These are phyloP conservation scores for Trypanosoma mega DNA, from an alignment of 208 protist species.

Conservation along the genomic window DNA sequence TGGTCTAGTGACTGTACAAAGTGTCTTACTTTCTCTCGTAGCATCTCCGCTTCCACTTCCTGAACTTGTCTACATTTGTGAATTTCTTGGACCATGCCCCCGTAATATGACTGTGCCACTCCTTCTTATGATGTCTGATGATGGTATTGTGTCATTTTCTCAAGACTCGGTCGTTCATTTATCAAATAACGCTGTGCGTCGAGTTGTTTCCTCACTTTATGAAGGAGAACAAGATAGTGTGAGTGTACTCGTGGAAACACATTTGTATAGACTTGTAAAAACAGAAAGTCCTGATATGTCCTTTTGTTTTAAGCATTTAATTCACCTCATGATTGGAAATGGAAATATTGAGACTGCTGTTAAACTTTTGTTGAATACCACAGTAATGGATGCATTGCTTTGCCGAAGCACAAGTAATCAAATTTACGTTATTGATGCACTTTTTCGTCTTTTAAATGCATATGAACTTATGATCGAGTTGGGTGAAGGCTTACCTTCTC, in stretches of 20 bases:
- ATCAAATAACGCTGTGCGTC: constrained; percentile 37
- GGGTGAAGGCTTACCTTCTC: constrained; percentile 5
- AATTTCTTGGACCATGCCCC: constrained; percentile 66
- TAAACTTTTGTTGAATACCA: constrained; percentile 47
- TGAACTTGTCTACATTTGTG: constrained; percentile 75
- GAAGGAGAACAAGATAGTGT: constrained; percentile 46
- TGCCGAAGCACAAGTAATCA: constrained; percentile 24
- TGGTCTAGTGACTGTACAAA: constrained; percentile 47
- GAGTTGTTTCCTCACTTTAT: constrained; percentile 43
- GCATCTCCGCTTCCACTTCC: constrained; percentile 54
- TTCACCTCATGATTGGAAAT: constrained; percentile 67
- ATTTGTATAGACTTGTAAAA: constrained; percentile 71
- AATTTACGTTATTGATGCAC: constrained; percentile 57
- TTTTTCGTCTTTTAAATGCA: constrained; percentile 68
- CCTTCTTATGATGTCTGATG: constrained; percentile 58
- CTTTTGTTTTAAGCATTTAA: constrained; percentile 51
- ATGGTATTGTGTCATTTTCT: constrained; percentile 54
- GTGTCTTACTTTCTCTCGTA: constrained; percentile 51
- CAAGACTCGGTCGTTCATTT: constrained; percentile 51
- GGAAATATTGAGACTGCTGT: constrained; percentile 57
- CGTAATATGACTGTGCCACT: constrained; percentile 60
- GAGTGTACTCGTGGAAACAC: constrained; percentile 71
- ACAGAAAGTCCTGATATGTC: constrained; percentile 68
- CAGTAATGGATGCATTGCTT: constrained; percentile 58
- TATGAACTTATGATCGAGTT: constrained; percentile 56